Conservation (phyloP, 345 rosid genomes). For the Anacardium occidentale region DNA sequence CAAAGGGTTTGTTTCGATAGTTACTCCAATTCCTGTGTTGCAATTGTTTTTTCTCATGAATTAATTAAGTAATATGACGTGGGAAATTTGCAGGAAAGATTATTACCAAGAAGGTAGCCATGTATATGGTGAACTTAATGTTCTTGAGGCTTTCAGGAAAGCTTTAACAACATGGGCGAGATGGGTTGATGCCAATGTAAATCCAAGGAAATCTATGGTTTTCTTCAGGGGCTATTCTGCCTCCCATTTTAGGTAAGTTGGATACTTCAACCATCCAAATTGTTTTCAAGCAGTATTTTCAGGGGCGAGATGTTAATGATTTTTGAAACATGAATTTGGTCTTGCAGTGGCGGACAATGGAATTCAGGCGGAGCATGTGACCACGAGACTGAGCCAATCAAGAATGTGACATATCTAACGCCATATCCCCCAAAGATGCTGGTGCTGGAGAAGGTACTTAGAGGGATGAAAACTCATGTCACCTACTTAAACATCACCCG, state of each 20-base stretch:
- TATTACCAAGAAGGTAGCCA: slow-evolving; percentile 93
- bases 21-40: too few relatives aligned
- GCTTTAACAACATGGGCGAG: slow-evolving; percentile 87
- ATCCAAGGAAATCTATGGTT: slow-evolving; percentile 64
- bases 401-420: slow-evolving; percentile 61
- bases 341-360: slow-evolving; percentile 94
- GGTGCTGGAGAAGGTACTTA: slow-evolving; percentile 68
- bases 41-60: neutral
- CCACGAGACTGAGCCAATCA: slow-evolving; percentile 80
- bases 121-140: slow-evolving; percentile 71
- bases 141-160: slow-evolving; percentile 83
- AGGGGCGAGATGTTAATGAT: neutral
- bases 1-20: slow-evolving; percentile 60
- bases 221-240: slow-evolving; percentile 91
- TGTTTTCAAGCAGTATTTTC: too few relatives aligned
- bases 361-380: slow-evolving; percentile 95
- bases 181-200: slow-evolving; percentile 83
- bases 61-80: slow-evolving; percentile 10
- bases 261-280: too few relatives aligned
- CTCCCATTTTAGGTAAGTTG: slow-evolving; percentile 81
- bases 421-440: slow-evolving; percentile 78
- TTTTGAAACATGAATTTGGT: neutral
- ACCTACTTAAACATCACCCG: slow-evolving; percentile 80
- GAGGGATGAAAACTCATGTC: slow-evolving; percentile 74
- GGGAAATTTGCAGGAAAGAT: slow-evolving; percentile 58